A percentile compares a stretch with the other conserved stretches of the same genome.
Conservation (phyloP, 345 rosid species). For the Bruguiera gymnorhiza region DNA sequence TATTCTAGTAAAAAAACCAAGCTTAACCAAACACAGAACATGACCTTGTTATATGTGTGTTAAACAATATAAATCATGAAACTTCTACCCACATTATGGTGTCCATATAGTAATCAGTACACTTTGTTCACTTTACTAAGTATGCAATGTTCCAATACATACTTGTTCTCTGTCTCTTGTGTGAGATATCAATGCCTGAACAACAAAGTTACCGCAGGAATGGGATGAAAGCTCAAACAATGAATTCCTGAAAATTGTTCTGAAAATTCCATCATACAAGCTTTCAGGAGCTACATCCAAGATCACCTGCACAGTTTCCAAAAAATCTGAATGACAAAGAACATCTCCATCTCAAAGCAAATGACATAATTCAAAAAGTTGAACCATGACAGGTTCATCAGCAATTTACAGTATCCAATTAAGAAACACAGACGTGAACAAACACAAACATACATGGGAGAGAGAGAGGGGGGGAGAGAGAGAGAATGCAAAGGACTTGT, state of each 20-base stretch:
- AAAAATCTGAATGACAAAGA: background rate
- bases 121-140: background rate
- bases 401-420: slow-evolving; percentile 1
- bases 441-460: too few relatives aligned
- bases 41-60: background rate
- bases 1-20: background rate
- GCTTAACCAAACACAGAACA: background rate
- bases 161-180: slow-evolving; percentile 73
- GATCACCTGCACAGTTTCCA: slow-evolving; percentile 65
- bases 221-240: slow-evolving; percentile 71
- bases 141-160: slow-evolving; percentile 5
- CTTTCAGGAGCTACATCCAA: slow-evolving; percentile 79
- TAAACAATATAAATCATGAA: background rate
- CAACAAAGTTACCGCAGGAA: slow-evolving; percentile 86
- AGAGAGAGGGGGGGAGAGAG: too few relatives aligned
- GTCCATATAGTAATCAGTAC: background rate
- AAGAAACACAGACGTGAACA: background rate
- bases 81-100: background rate
- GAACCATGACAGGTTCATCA: background rate
- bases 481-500: too few relatives aligned
- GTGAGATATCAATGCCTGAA: slow-evolving; percentile 75
- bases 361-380: background rate
- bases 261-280: slow-evolving; percentile 63
- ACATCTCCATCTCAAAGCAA: background rate
- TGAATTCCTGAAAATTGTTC: slow-evolving; percentile 65